Conservation (phyloP, 2,329 filamentous ascomycete species). For the Coniochaeta sp. region DNA sequence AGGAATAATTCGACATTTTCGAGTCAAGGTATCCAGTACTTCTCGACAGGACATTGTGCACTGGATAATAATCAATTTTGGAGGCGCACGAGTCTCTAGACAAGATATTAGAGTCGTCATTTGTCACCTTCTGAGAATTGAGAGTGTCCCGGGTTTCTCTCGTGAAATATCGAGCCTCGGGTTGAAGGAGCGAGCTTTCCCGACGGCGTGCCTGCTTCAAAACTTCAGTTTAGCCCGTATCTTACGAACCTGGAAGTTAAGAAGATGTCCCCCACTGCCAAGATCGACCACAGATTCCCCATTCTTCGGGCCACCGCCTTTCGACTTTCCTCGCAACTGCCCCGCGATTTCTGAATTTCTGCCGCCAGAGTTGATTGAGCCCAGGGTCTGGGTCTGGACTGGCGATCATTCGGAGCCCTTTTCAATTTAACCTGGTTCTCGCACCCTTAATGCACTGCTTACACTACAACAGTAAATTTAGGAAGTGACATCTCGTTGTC, state of each 20-base stretch:
- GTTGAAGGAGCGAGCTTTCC: not conserved
- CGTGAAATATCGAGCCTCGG: not conserved
- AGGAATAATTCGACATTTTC: not conserved
- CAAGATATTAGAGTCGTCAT: not conserved
- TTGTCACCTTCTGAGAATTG: not conserved
- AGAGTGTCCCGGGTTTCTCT: not conserved
- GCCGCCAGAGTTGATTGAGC: no score
- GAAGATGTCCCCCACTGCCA: not conserved
- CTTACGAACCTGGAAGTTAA: no score
- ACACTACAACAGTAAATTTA: no score
- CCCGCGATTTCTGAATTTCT: not conserved
- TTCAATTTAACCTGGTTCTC: no score
- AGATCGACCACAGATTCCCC: not conserved
- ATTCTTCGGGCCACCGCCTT: not conserved
- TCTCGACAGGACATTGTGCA: not conserved
- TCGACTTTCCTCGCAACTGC: not conserved
- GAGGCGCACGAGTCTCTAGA: not conserved
- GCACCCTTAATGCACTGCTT: no score
- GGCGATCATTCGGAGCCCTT: no score
- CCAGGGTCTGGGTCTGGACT: no score
- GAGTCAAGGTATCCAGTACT: not conserved
- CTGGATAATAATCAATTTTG: not conserved
- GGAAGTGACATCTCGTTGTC: no score
- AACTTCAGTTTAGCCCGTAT: not conserved
- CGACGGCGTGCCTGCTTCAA: not conserved